Percentiles rank a stretch among this genome's conserved stretches.
These are phyloP conservation scores for Plasmodium vivax DNA, from an alignment of 169 alveolate genomes.

Conservation along the genomic window DNA sequence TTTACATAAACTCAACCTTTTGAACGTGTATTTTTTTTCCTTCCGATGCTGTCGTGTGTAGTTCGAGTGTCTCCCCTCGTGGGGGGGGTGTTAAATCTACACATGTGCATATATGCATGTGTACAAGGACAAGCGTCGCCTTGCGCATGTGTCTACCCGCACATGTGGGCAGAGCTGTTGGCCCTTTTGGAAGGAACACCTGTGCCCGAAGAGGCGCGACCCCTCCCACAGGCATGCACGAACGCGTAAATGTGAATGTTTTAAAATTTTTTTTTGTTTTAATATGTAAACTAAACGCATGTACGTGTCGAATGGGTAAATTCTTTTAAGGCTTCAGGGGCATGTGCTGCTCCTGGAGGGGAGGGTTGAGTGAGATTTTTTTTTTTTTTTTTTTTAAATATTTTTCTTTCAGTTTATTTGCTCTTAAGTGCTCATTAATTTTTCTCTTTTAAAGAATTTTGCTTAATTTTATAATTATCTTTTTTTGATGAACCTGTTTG, in stretches of 20 bases:
- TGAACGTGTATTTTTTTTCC: neutral
- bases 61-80: neutral
- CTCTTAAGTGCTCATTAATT: conserved; percentile 11
- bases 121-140: neutral
- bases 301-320: neutral
- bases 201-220: neutral
- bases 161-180: neutral
- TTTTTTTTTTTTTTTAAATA: neutral
- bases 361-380: neutral
- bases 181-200: neutral
- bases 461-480: neutral
- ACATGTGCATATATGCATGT: neutral
- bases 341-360: neutral
- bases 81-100: neutral
- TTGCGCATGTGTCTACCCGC: neutral
- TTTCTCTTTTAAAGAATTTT: conserved; percentile 3
- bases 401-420: neutral
- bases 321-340: neutral
- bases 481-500: neutral
- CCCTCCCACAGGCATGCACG: neutral
- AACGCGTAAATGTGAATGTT: neutral
- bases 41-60: neutral
- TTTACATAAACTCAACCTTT: conserved; percentile 4
- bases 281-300: neutral
- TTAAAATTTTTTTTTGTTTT: neutral